Percentiles rank a stretch among this genome's conserved stretches.
Evolutionary conservation across 257 asterid species (phyloP).

Genomic region (Thymus mandschuricus): DNA sequence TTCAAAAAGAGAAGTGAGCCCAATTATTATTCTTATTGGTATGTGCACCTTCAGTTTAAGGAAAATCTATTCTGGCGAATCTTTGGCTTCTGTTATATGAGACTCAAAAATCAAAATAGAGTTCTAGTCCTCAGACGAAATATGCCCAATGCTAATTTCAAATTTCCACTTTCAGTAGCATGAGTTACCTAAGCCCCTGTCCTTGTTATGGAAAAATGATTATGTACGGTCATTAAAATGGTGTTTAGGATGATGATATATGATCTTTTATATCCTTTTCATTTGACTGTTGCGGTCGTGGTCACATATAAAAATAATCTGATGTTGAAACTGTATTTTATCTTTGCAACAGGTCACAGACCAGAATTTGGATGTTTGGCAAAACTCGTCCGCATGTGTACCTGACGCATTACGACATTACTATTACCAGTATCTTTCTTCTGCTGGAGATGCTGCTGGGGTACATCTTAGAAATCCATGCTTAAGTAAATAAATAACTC

Average conservation of each 20-base stretch:
- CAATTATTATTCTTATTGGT: conserved; percentile 5
- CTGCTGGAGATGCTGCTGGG: conserved; percentile 91
- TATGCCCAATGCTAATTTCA: conserved; percentile 11
- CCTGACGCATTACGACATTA: conserved; percentile 96
- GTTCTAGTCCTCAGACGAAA: conserved; percentile 17
- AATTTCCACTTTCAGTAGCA: conserved; percentile 19
- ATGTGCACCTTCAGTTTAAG: neutral
- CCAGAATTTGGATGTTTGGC: conserved; percentile 87
- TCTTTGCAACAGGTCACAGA: conserved; percentile 73
- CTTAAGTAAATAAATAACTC: conserved; percentile 25
- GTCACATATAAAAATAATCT: conserved; percentile 22
- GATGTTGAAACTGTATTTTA: conserved; percentile 23
- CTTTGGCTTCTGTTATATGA: neutral
- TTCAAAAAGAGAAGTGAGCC: conserved; percentile 11
- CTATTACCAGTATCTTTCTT: conserved; percentile 85
- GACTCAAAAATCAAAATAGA: conserved; percentile 4
- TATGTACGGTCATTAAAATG: conserved; percentile 8
- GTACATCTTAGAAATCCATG: conserved; percentile 46
- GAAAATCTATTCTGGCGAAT: conserved; percentile 10
- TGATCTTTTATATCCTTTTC: conserved; percentile 22
- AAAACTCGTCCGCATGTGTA: conserved; percentile 76
- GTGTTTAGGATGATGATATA: conserved; percentile 10
- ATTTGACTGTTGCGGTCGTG: conserved; percentile 23
- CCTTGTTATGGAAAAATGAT: conserved; percentile 23
- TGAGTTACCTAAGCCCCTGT: conserved; percentile 1